Evolutionary conservation across 2,329 filamentous ascomycete genomes (phyloP).

Genomic region (Cadophora gregata): DNA sequence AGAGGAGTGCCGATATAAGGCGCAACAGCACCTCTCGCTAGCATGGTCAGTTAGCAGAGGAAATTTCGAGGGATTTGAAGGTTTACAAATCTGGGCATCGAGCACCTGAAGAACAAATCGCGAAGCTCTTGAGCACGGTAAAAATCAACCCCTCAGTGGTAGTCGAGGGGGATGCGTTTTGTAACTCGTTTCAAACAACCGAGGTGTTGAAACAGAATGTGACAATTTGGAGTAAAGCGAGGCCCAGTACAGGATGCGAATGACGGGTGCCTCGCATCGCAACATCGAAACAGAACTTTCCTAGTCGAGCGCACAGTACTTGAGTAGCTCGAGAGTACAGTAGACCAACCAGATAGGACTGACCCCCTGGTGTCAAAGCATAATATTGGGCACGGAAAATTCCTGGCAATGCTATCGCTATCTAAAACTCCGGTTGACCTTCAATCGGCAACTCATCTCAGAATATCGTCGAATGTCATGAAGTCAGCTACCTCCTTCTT

Average conservation of each 20-base stretch:
- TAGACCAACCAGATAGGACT: neutral
- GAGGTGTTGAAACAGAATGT: conserved; percentile 11
- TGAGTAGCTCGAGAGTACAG: neutral
- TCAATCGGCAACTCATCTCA: neutral
- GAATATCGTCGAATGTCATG: neutral
- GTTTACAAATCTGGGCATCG: neutral
- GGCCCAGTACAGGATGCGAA: neutral
- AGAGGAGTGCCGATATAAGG: conserved; percentile 11
- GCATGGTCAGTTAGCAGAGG: conserved; percentile 11
- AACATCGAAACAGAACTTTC: neutral
- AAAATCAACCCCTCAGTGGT: neutral
- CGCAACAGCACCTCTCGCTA: conserved; percentile 13
- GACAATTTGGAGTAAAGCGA: neutral
- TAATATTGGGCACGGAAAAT: conserved; percentile 21
- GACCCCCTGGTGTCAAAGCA: neutral
- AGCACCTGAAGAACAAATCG: conserved; percentile 9
- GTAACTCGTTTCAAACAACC: conserved; percentile 2
- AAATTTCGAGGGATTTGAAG: neutral
- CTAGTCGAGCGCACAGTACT: neutral
- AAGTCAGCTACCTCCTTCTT: conserved; percentile 38
- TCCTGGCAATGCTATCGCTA: conserved; percentile 25
- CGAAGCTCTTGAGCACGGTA: conserved; percentile 14
- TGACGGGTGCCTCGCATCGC: conserved; percentile 13
- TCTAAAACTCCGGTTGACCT: conserved; percentile 8
- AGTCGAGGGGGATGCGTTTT: neutral